Evolutionary conservation across 2,329 filamentous ascomycete species (phyloP), one percentile per base, ranked within the genome.

Genomic region (Phialophora tarda): DNA sequence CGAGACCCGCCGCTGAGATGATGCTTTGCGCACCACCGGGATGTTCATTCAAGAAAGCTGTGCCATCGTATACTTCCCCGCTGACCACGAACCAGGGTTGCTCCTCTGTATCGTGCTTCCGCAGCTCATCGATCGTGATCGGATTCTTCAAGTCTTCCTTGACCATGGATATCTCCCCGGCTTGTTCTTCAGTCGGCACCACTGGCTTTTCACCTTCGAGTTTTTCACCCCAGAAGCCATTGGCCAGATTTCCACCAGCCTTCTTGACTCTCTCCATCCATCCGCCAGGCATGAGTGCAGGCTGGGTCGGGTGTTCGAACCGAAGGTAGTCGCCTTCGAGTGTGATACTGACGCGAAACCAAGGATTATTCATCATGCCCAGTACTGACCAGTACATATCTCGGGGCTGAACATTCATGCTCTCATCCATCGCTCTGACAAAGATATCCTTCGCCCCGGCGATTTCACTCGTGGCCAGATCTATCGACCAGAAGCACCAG

Each of bases 351-450:
- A 97, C 85, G 4, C 93, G 85, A 77, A 90, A 97, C 93, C 93
- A 97, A 0, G 92, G 91, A 73, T 97, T 97, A 79, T 97, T 97
- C 93, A 97, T 97, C 93, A 97, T 97, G 0, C 93, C 93, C 47
- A 97, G 81, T 1, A 96, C 92, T 67, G 88, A 93, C 93, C 93
- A 97, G 79, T 97, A 97, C 91, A 97, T 95, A 74, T 97, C 93
- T 68, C 91, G 85, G 4, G 93, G 93, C 76, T 96, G 92, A 0
- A 91, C 82, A 77, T 91, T 91, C 86, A 97, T 89, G 62, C 89
- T 86, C 71, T 97, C 93, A 72, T 97, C 93, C 92, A 97, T 96
- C 4, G 89, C 90, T 53, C 93, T 85, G 4, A 96, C 88, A 74
- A 96, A 84, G 44, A 97, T 87, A 73, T 93, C 92, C 51, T 88